Percentiles rank a stretch among this genome's conserved stretches.
These are phyloP conservation scores for Dissoconium aciculare DNA, from an alignment of 2,329 filamentous ascomycete species.

Conservation along the genomic window DNA sequence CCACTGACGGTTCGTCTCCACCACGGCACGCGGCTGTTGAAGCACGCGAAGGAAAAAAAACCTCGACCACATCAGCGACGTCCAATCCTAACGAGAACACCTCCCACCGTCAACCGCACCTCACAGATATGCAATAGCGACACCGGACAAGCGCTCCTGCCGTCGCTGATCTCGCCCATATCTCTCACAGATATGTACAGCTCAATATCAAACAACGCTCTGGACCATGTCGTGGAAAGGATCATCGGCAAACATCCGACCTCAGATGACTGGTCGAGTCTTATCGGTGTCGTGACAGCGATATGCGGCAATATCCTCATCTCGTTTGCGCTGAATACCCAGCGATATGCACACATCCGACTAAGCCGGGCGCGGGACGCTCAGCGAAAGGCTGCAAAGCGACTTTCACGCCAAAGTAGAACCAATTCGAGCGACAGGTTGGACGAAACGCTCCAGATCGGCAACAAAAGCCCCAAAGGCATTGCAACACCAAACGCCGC, in stretches of 20 bases:
- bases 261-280: conserved; percentile 57
- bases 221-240: neutral
- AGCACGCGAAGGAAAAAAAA: too few relatives aligned
- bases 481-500: too few relatives aligned
- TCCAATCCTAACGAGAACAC: too few relatives aligned
- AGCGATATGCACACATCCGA: conserved; percentile 84
- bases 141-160: too few relatives aligned
- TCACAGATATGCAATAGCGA: too few relatives aligned
- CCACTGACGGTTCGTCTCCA: too few relatives aligned
- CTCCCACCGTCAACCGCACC: too few relatives aligned
- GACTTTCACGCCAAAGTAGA: conserved; percentile 8
- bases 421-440: conserved; percentile 18
- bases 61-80: too few relatives aligned
- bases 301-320: conserved; percentile 89
- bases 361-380: conserved; percentile 53
- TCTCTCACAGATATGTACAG: too few relatives aligned
- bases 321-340: conserved; percentile 87
- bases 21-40: too few relatives aligned
- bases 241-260: conserved; percentile 1
- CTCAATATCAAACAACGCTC: neutral
- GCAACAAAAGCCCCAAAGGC: neutral
- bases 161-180: too few relatives aligned
- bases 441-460: conserved; percentile 13
- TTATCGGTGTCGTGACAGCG: conserved; percentile 88
- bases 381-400: conserved; percentile 20